phyloP scores from a whole-genome alignment of 1,284 basidiomycete species.

The Fistulina hepatica region DNA sequence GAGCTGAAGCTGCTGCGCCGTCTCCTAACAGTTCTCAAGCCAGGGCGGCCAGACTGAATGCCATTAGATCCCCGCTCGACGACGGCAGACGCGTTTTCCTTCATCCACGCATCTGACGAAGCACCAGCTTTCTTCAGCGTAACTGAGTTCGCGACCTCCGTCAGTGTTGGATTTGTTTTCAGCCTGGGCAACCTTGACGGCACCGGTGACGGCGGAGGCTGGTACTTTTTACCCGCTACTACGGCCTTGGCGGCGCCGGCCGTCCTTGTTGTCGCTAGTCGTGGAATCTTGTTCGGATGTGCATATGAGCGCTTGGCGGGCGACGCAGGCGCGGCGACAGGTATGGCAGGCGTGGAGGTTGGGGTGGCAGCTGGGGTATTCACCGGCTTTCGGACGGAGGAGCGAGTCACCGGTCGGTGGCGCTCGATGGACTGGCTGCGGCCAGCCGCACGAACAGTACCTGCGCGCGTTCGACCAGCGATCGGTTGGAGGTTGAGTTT shows the following conservation, averaged over 20 bases:
- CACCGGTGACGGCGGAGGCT: slow-evolving; percentile 45
- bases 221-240: slow-evolving; percentile 26
- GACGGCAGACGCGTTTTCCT: slow-evolving; percentile 52
- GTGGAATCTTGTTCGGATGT: slow-evolving; percentile 67
- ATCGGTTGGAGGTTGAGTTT: slow-evolving; percentile 39
- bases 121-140: slow-evolving; percentile 27
- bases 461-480: slow-evolving; percentile 31
- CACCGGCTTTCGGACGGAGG: slow-evolving; percentile 49
- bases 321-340: slow-evolving; percentile 15
- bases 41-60: slow-evolving; percentile 49
- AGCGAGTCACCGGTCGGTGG: slow-evolving; percentile 62
- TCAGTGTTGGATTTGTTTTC: slow-evolving; percentile 45
- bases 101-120: slow-evolving; percentile 58
- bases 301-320: slow-evolving; percentile 27
- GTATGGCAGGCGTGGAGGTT: background rate
- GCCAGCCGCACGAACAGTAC: slow-evolving; percentile 17
- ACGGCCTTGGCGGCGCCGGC: slow-evolving; percentile 38
- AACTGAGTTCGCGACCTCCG: slow-evolving; percentile 35
- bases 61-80: slow-evolving; percentile 53
- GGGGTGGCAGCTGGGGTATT: slow-evolving; percentile 31
- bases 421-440: slow-evolving; percentile 48
- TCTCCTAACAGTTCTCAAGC: slow-evolving; percentile 55
- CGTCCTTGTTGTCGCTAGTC: slow-evolving; percentile 48
- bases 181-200: slow-evolving; percentile 67
- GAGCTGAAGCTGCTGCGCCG: slow-evolving; percentile 74